Percentiles rank a stretch among this genome's conserved stretches.
These are phyloP conservation scores for Rhodomyrtus psidioides DNA, from an alignment of 441 rosid genomes.

Conservation along the genomic window DNA sequence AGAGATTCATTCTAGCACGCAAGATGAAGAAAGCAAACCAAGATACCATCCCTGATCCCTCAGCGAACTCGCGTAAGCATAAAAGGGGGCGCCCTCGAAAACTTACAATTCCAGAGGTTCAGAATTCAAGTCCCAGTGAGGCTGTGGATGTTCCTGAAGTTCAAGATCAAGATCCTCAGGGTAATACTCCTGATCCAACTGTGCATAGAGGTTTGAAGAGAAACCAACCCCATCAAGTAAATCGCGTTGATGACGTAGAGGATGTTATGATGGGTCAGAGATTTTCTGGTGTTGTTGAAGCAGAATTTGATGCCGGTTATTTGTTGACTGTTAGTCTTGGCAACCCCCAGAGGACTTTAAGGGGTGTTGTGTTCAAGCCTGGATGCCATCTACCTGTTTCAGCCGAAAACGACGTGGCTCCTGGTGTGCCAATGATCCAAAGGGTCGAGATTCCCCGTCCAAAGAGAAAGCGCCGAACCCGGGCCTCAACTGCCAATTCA, in stretches of 20 bases:
- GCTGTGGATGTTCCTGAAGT: background rate
- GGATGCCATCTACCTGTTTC: conserved; percentile 42
- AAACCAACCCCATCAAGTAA: conserved; percentile 16
- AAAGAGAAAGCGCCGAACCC: conserved; percentile 12
- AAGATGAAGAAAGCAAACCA: background rate
- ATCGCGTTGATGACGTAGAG: conserved; percentile 1
- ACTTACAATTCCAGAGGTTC: background rate
- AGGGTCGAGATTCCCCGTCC: conserved; percentile 44
- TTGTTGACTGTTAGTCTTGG: conserved; percentile 54
- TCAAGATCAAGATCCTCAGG: background rate
- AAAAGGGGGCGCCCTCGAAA: background rate
- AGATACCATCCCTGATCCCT: background rate
- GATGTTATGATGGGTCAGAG: conserved; percentile 47
- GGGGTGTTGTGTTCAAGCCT: conserved; percentile 62
- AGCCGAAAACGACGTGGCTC: conserved; percentile 69
- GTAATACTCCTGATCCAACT: conserved; percentile 17
- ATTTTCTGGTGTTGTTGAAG: conserved; percentile 64
- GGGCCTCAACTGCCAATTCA: background rate
- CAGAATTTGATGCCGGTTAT: conserved; percentile 70
- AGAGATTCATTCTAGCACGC: background rate
- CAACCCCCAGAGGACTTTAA: conserved; percentile 38
- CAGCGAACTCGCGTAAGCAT: background rate
- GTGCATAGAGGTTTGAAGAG: conserved; percentile 17
- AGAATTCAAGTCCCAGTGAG: background rate
- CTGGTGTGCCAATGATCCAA: conserved; percentile 40